Percentiles rank a stretch among this genome's conserved stretches.
phyloP scores from a whole-genome alignment of 139 green algal genomes.

The Klebsormidium nitens region DNA sequence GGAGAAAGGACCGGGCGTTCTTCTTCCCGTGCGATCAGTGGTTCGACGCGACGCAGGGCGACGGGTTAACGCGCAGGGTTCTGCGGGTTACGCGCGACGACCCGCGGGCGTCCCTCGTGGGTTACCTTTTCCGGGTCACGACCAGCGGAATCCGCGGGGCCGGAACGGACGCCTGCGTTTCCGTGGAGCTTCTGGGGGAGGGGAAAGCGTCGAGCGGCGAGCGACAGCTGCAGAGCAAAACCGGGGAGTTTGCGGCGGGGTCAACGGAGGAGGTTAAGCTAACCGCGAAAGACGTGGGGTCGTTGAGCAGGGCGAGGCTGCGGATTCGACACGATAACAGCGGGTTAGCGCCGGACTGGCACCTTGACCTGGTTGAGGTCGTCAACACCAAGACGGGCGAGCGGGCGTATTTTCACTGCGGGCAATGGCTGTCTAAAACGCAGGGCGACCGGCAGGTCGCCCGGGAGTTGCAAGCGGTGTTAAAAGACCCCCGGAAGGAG shows the following conservation, averaged over 20 bases:
- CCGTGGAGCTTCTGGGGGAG: too few relatives aligned
- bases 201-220: too few relatives aligned
- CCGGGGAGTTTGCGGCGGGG: too few relatives aligned
- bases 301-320: too few relatives aligned
- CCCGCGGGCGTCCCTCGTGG: not conserved
- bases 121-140: slow-evolving; percentile 35
- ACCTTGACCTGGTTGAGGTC: not conserved
- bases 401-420: not conserved
- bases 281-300: too few relatives aligned
- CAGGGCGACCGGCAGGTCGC: not conserved
- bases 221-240: too few relatives aligned
- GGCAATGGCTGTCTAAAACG: not conserved
- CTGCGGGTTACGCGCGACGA: not conserved
- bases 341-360: too few relatives aligned
- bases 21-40: slow-evolving; percentile 11
- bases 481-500: too few relatives aligned
- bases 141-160: slow-evolving; percentile 53
- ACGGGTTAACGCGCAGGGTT: not conserved
- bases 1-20: too few relatives aligned
- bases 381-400: not conserved
- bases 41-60: not conserved
- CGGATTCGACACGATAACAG: too few relatives aligned
- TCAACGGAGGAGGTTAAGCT: too few relatives aligned
- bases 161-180: slow-evolving; percentile 54
- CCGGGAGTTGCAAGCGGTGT: not conserved